Evolutionary conservation across 805 yeast species (phyloP).

Genomic region (Wickerhamomyces subpelliculosus): DNA sequence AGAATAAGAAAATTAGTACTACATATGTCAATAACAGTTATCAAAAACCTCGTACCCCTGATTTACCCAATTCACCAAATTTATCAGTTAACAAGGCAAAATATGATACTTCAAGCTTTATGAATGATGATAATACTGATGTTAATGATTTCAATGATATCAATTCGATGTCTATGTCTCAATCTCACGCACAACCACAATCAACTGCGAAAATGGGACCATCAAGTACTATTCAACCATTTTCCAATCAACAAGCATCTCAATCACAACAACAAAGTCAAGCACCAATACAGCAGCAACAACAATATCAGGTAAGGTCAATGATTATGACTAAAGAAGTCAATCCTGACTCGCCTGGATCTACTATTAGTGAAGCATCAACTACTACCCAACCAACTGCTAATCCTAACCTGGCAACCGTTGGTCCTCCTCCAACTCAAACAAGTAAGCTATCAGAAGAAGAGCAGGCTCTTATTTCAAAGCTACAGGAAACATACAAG

Average conservation of each 20-base stretch:
- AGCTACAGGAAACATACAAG: slow-evolving; percentile 69
- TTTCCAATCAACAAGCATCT: neutral
- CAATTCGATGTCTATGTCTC: slow-evolving; percentile 11
- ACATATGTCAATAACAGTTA: slow-evolving; percentile 1
- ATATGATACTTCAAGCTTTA: slow-evolving; percentile 11
- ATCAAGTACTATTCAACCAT: neutral
- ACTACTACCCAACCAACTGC: neutral
- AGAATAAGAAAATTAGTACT: slow-evolving; percentile 7
- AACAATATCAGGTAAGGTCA: slow-evolving; percentile 4
- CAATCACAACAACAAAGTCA: neutral
- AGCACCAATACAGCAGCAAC: slow-evolving; percentile 2
- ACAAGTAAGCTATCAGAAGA: slow-evolving; percentile 36
- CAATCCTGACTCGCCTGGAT: slow-evolving; percentile 15
- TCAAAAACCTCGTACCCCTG: neutral
- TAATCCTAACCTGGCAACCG: neutral
- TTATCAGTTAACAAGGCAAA: slow-evolving; percentile 9
- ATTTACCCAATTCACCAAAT: neutral
- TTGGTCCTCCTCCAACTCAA: neutral
- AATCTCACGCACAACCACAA: slow-evolving; percentile 7
- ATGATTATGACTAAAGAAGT: slow-evolving; percentile 10
- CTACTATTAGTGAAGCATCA: slow-evolving; percentile 1
- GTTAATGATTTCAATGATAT: slow-evolving; percentile 13
- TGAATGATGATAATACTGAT: slow-evolving; percentile 17
- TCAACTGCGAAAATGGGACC: slow-evolving; percentile 1
- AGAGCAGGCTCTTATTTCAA: slow-evolving; percentile 60